These are phyloP conservation scores for Phytophthora constricta DNA, from an alignment of 352 stramenopile species.

Conservation along the genomic window DNA sequence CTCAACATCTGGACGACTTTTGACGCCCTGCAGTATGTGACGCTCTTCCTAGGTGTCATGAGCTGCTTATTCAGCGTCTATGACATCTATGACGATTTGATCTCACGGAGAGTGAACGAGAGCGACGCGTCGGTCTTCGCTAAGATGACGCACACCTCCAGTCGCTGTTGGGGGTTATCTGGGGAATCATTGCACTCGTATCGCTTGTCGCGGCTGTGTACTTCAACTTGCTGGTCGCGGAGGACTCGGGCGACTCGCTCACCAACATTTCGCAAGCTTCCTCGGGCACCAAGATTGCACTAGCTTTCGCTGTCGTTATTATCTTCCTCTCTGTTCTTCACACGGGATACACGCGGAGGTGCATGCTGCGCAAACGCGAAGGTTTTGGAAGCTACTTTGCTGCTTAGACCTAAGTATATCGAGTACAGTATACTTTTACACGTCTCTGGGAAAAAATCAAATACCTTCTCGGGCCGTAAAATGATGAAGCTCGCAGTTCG, in stretches of 20 bases:
- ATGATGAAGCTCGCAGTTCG: too few species aligned
- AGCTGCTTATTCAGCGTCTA: constrained; percentile 93
- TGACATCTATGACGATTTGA: constrained; percentile 92
- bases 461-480: too few species aligned
- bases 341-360: constrained; percentile 73
- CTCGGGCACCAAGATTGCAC: constrained; percentile 61
- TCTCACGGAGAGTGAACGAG: constrained; percentile 87
- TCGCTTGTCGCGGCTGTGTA: constrained; percentile 84
- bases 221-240: constrained; percentile 80
- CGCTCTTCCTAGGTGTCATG: constrained; percentile 91
- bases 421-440: too few species aligned
- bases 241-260: constrained; percentile 58
- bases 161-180: constrained; percentile 92
- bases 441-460: too few species aligned
- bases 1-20: constrained; percentile 71
- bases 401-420: constrained; percentile 31
- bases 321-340: constrained; percentile 70
- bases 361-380: constrained; percentile 64
- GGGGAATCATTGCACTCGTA: constrained; percentile 77
- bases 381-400: constrained; percentile 45
- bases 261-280: constrained; percentile 61
- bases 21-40: constrained; percentile 83
- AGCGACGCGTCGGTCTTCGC: constrained; percentile 90
- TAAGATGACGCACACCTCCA: constrained; percentile 91
- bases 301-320: constrained; percentile 52